phyloP scores from a whole-genome alignment of 495 filamentous ascomycete genomes.

The Penicillium cinerascens region DNA sequence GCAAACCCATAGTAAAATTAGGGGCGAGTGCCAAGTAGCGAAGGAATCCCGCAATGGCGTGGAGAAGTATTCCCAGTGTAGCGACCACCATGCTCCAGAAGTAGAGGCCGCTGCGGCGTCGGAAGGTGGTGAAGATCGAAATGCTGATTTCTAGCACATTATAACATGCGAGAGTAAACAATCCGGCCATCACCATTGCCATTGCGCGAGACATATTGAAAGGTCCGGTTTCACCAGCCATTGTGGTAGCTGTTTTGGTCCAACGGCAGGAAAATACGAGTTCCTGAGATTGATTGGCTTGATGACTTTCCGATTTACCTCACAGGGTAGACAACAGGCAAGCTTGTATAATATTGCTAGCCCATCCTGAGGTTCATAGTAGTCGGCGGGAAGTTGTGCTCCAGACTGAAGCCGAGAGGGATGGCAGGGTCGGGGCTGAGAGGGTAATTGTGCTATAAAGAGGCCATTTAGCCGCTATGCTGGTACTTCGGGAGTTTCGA shows the following conservation, averaged over 20 bases:
- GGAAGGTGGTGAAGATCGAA: conserved; percentile 41
- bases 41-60: conserved; percentile 29
- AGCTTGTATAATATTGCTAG: not conserved
- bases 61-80: conserved; percentile 22
- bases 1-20: conserved; percentile 20
- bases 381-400: not conserved
- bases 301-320: not conserved
- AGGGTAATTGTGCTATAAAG: not conserved
- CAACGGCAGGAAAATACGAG: not conserved
- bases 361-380: not conserved
- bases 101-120: conserved; percentile 37
- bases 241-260: not conserved
- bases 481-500: not conserved
- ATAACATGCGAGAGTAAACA: conserved; percentile 34
- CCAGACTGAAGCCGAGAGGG: not conserved
- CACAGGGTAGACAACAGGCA: not conserved
- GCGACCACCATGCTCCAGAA: conserved; percentile 43
- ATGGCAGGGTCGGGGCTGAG: too few relatives aligned
- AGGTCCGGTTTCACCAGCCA: conserved; percentile 18
- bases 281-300: not conserved
- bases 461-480: too few relatives aligned
- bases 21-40: conserved; percentile 27
- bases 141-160: conserved; percentile 37
- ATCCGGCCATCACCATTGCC: conserved; percentile 29
- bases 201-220: conserved; percentile 10